Conservation (phyloP, 495 filamentous ascomycete genomes). For the Talaromyces borbonicus region DNA sequence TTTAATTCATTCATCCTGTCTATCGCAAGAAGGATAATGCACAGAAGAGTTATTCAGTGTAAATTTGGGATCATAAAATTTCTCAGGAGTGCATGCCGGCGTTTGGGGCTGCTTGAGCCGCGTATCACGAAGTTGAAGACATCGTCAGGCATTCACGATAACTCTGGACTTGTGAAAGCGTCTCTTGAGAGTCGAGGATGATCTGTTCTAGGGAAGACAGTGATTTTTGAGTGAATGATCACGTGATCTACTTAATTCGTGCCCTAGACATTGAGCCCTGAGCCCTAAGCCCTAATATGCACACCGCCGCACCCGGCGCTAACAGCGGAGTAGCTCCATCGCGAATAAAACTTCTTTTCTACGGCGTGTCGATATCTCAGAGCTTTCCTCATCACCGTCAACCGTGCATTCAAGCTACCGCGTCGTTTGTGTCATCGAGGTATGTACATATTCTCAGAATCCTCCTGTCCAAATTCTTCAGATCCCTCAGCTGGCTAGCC, state of each 20-base stretch:
- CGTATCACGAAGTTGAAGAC: too few relatives aligned
- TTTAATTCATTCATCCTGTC: background rate
- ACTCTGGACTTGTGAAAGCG: too few relatives aligned
- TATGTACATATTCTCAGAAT: slow-evolving; percentile 25
- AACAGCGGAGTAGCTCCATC: background rate
- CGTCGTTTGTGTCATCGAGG: slow-evolving; percentile 28
- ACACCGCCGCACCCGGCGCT: background rate
- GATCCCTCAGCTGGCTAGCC: slow-evolving; percentile 43
- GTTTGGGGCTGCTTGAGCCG: too few relatives aligned
- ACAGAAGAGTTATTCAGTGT: background rate
- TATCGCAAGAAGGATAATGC: too few relatives aligned
- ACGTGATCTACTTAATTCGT: too few relatives aligned
- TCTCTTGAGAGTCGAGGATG: too few relatives aligned
- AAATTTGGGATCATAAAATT: too few relatives aligned
- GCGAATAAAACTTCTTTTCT: slow-evolving; percentile 9
- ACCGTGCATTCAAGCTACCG: slow-evolving; percentile 7
- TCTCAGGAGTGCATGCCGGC: too few relatives aligned
- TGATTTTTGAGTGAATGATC: too few relatives aligned
- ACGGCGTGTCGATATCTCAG: slow-evolving; percentile 13
- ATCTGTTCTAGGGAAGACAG: too few relatives aligned
- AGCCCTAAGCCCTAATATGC: slow-evolving; percentile 3
- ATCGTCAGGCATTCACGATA: too few relatives aligned
- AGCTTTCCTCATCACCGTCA: slow-evolving; percentile 9
- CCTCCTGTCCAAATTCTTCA: slow-evolving; percentile 14
- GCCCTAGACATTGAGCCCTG: too few relatives aligned